A percentile compares a stretch with the other conserved stretches of the same genome.
phyloP scores from a whole-genome alignment of 1,284 basidiomycete genomes.

The Ceraceosorus bombacis region DNA sequence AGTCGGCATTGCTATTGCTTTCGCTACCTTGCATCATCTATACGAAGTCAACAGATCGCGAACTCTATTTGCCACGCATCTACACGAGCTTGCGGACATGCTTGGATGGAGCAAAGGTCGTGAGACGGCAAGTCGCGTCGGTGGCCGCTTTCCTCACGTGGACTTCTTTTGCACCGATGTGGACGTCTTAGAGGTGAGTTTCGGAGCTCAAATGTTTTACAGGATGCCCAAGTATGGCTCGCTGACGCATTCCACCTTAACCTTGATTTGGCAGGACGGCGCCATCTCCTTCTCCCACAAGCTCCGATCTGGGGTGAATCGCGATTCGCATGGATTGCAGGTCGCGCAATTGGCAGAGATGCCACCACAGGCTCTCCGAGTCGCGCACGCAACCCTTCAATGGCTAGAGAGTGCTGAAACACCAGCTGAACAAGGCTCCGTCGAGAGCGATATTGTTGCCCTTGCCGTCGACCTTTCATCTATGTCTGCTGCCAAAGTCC shows the following conservation, averaged over 20 bases:
- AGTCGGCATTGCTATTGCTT: slow-evolving; percentile 87
- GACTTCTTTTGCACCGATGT: slow-evolving; percentile 84
- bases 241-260: not conserved
- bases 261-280: not conserved
- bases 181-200: slow-evolving; percentile 53
- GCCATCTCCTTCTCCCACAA: slow-evolving; percentile 75
- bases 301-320: slow-evolving; percentile 73
- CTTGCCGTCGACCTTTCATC: no score
- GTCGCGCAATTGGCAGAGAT: slow-evolving; percentile 82
- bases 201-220: not conserved
- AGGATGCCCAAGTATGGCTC: not conserved
- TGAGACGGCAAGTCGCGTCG: not conserved
- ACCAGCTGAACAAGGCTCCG: no score
- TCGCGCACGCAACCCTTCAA: slow-evolving; percentile 54
- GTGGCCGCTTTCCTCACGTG: slow-evolving; percentile 48
- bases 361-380: slow-evolving; percentile 59
- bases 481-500: no score
- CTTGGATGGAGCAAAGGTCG: slow-evolving; percentile 19
- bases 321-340: slow-evolving; percentile 83
- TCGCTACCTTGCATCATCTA: slow-evolving; percentile 77
- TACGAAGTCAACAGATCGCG: slow-evolving; percentile 67
- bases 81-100: slow-evolving; percentile 85
- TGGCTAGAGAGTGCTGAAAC: slow-evolving; percentile 11
- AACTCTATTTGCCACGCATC: slow-evolving; percentile 90
- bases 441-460: no score